These are phyloP conservation scores for Penicillium verhagenii DNA, from an alignment of 495 filamentous ascomycete species.

Conservation along the genomic window DNA sequence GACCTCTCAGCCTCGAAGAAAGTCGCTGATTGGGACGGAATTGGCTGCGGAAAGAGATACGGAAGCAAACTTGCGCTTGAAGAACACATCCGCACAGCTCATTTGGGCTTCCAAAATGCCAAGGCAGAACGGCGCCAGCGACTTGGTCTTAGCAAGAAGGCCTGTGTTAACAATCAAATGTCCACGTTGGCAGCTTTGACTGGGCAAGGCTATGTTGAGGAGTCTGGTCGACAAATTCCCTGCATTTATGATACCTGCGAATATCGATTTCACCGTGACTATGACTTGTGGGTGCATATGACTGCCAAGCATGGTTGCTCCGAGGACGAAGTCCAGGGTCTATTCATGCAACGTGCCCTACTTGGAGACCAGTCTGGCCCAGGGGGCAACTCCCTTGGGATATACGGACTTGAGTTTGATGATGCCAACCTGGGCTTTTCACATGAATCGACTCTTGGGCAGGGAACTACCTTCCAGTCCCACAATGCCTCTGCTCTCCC, in stretches of 20 bases:
- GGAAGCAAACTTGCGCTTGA: slow-evolving; percentile 70
- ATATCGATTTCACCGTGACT: slow-evolving; percentile 62
- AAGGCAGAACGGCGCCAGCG: slow-evolving; percentile 45
- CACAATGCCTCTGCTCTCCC: slow-evolving; percentile 6
- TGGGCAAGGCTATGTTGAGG: slow-evolving; percentile 56
- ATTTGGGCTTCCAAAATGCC: slow-evolving; percentile 57
- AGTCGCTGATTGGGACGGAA: slow-evolving; percentile 60
- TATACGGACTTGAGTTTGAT: slow-evolving; percentile 47
- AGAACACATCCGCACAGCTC: slow-evolving; percentile 75
- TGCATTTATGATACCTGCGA: slow-evolving; percentile 56
- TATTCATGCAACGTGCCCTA: slow-evolving; percentile 45
- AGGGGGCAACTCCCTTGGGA: slow-evolving; percentile 35
- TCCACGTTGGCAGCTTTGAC: slow-evolving; percentile 53
- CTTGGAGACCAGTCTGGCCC: slow-evolving; percentile 31
- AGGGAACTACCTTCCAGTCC: slow-evolving; percentile 1
- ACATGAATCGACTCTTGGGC: background rate
- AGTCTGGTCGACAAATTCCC: slow-evolving; percentile 51
- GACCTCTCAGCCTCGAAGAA: slow-evolving; percentile 58
- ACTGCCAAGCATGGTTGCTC: slow-evolving; percentile 48
- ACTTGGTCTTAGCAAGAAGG: slow-evolving; percentile 29
- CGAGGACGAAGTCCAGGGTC: slow-evolving; percentile 50
- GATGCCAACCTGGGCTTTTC: background rate
- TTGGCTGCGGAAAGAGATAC: slow-evolving; percentile 69
- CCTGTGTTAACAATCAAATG: slow-evolving; percentile 8
- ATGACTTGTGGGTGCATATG: slow-evolving; percentile 68